Evolutionary conservation across 2,329 filamentous ascomycete genomes (phyloP), one percentile per base, ranked within the genome.

Genomic region (Microsporum ferrugineum): DNA sequence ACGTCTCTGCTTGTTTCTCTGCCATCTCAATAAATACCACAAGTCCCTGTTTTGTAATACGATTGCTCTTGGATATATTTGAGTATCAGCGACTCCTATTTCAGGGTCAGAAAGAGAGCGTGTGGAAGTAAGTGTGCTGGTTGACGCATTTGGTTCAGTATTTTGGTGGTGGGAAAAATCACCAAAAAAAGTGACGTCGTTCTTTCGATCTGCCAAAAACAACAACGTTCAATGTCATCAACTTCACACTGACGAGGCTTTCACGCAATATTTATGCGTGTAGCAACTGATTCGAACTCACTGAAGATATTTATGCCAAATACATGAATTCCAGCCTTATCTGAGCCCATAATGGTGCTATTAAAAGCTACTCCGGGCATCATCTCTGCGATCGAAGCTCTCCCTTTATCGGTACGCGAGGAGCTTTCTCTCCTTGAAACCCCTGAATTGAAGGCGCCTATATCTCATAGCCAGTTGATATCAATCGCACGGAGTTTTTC

Each of bases 401-500:
- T 78, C 36, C 69, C 75, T 5, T 47, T 65, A 12, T 64, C 68
- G 8, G 61, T 61, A 7, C 72, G 73, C 34, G 60, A 69, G 45
- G 66, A 72, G 49, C 71, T 76, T 45, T 65, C 71, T 23, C 67
- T 76, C 1, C 72, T 73, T 41, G 57, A 59, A 49, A 58, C 69
- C 56, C 69, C 71, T 57, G 62, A 62, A 12, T 60, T 66, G 2
- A 65, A 69, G n/a, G 66, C 68, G 1, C 73, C 76, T 2, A 76
- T 78, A 59, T 72, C 76, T 23, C 77, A 78, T 64, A 68, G 68
- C 0, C 73, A 77, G 51, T 62, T 78, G 31, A 72, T 78, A 59
- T 65, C 68, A 3, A 64, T 78, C 45, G 68, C 73, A 2, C 71
- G 65, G 43, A 66, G 70, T 29, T 66, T 73, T 55, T 27, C 53